Conservation (phyloP, 768 basidiomycete genomes). For the Lentinula edodes region DNA sequence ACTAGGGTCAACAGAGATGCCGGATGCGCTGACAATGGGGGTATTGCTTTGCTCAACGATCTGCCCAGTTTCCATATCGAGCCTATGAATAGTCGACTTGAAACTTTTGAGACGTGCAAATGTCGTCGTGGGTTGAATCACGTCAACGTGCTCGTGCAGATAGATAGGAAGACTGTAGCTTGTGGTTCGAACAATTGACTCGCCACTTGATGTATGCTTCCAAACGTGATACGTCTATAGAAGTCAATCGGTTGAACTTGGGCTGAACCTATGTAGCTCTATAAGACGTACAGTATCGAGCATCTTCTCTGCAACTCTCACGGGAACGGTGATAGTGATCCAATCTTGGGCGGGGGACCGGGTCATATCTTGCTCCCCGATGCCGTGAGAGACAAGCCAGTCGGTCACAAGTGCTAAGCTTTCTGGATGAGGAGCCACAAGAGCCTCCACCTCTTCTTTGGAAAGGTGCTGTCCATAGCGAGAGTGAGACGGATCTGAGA, state of each 20-base stretch:
- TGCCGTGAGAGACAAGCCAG: slow-evolving; percentile 57
- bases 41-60: slow-evolving; percentile 9
- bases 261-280: background rate
- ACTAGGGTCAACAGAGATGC: slow-evolving; percentile 36
- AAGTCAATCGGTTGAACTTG: background rate
- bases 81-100: slow-evolving; percentile 14
- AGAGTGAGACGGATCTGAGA: slow-evolving; percentile 50
- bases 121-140: slow-evolving; percentile 6
- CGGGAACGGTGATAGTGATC: slow-evolving; percentile 54
- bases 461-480: slow-evolving; percentile 55
- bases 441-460: slow-evolving; percentile 57
- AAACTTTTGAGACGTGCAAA: background rate
- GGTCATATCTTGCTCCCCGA: slow-evolving; percentile 38
- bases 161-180: slow-evolving; percentile 13
- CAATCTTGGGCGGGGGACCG: slow-evolving; percentile 68
- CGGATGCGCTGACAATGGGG: slow-evolving; percentile 19
- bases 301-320: slow-evolving; percentile 61
- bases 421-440: slow-evolving; percentile 52
- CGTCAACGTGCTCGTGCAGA: slow-evolving; percentile 2
- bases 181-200: slow-evolving; percentile 58
- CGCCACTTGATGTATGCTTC: slow-evolving; percentile 47
- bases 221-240: slow-evolving; percentile 58
- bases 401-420: slow-evolving; percentile 49
- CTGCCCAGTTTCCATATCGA: slow-evolving; percentile 17
- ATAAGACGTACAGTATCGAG: slow-evolving; percentile 51